Percentiles rank a stretch among this genome's conserved stretches.
Evolutionary conservation across 495 filamentous ascomycete genomes (phyloP).

Genomic region (Neohortaea acidophila): DNA sequence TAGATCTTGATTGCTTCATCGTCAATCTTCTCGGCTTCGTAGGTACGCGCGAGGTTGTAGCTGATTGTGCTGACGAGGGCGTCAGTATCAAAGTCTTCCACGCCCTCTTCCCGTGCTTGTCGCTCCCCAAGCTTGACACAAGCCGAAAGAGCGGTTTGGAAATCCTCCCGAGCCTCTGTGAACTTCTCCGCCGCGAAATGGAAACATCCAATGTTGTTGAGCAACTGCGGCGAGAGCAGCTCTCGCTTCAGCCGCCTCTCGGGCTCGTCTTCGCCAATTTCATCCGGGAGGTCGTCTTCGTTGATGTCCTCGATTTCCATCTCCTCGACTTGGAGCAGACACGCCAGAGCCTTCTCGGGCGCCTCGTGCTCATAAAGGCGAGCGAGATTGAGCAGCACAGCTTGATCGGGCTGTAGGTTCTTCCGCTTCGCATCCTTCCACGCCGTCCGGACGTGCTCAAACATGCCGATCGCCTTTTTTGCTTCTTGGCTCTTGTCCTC

Average conservation of each 20-base stretch:
- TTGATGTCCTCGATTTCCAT: constrained; percentile 62
- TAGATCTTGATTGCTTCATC: constrained; percentile 81
- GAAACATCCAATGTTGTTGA: constrained; percentile 96
- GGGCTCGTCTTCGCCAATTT: constrained; percentile 39
- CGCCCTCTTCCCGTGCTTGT: constrained; percentile 19
- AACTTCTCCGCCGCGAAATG: constrained; percentile 76
- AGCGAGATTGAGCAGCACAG: constrained; percentile 83
- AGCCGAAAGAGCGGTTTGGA: constrained; percentile 74
- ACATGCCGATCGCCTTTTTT: constrained; percentile 65
- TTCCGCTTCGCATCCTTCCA: constrained; percentile 89
- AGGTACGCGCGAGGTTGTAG: constrained; percentile 93
- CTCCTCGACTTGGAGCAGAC: constrained; percentile 76
- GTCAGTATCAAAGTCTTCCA: constrained; percentile 49
- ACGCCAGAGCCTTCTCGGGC: constrained; percentile 82
- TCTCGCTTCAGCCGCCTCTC: constrained; percentile 34
- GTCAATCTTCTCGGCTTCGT: constrained; percentile 65
- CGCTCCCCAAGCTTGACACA: constrained; percentile 60
- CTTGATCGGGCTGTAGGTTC: constrained; percentile 56
- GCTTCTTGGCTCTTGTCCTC: constrained; percentile 73
- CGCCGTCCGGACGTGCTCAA: constrained; percentile 69
- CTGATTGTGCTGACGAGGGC: constrained; percentile 84
- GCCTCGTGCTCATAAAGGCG: constrained; percentile 73
- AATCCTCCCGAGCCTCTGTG: constrained; percentile 64
- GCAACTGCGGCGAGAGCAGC: constrained; percentile 68
- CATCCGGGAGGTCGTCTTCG: constrained; percentile 47